Evolutionary conservation across 345 rosid species (phyloP), one percentile per base, ranked within the genome.

Genomic region (Streptanthus diversifolius): DNA sequence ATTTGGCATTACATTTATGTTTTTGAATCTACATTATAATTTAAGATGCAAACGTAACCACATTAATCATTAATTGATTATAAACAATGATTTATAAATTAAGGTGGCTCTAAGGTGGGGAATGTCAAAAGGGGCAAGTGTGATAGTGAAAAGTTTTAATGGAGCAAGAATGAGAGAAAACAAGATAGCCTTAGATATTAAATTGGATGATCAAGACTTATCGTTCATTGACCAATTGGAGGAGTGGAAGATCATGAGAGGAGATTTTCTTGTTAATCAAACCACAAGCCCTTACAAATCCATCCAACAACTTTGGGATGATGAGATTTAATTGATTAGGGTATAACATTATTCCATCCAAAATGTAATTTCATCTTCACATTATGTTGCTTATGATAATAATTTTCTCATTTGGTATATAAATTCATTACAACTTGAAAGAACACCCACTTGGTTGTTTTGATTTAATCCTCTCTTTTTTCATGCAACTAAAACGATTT

Each of bases 21-120:
- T 41, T 14, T 43, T 43, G 40, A 56, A 33, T 0, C 1, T 35
- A 33, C 25, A n/a, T 54, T 29, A 54, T 7, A 29, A 7, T 54
- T 51, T 29, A 36, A 18, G 45, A 58, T 58, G 45, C 5, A 58
- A 18, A 21, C 19, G 17, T 36, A 35, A 33, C 27, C 27, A 57
- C 8, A n/a, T 7, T 14, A 7, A 32, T 32, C n/a, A 13, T 57
- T 47, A 17, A 41, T 15, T 51, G 8, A 51, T 71, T 62, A 10
- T 30, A 64, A 33, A 21, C 4, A 30, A 41, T 55, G n/a, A n/a
- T 17, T n/a, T 51, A 18, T 22, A 47, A 44, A 17, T 70, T 43
- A 58, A 87, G 97, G 95, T 90, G 80, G 97, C 96, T 30, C 63
- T 92, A 5, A 84, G 82, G 32, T 93, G 98, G 97, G 98, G 97